Evolutionary conservation across 805 yeast species (phyloP).

Genomic region (Yamadazyma sp.): DNA sequence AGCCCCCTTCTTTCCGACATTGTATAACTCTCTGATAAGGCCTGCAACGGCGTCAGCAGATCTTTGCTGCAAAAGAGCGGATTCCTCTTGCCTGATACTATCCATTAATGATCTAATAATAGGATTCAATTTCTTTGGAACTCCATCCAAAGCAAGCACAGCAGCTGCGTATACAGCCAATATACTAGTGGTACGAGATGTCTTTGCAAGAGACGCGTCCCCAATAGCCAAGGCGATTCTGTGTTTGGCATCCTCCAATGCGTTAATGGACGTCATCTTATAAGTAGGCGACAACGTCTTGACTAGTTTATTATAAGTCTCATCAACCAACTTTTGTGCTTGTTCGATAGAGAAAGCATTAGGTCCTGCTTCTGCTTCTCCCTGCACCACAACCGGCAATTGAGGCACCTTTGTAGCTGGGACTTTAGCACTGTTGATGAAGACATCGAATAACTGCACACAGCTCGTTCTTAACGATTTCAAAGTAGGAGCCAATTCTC

Average conservation of each 20-base stretch:
- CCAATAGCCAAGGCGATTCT: constrained; percentile 64
- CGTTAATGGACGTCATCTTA: constrained; percentile 67
- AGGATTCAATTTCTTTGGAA: constrained; percentile 90
- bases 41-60: constrained; percentile 68
- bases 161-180: constrained; percentile 79
- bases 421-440: constrained; percentile 73
- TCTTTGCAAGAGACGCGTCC: constrained; percentile 58
- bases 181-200: constrained; percentile 56
- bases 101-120: constrained; percentile 90
- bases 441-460: constrained; percentile 74
- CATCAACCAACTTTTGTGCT: constrained; percentile 68
- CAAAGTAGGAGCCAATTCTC: constrained; percentile 85
- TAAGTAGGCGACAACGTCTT: constrained; percentile 63
- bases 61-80: constrained; percentile 62
- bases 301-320: constrained; percentile 64
- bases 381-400: constrained; percentile 86
- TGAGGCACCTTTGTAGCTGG: constrained; percentile 73
- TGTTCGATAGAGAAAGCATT: constrained; percentile 81
- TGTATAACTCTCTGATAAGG: constrained; percentile 59
- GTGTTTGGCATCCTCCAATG: constrained; percentile 75
- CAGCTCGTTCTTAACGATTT: constrained; percentile 86
- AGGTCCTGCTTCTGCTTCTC: constrained; percentile 91
- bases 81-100: constrained; percentile 75
- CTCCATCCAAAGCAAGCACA: constrained; percentile 54
- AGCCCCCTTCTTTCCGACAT: constrained; percentile 62